phyloP scores from a whole-genome alignment of 2,329 filamentous ascomycete species.

The Escovopsis sp. region DNA sequence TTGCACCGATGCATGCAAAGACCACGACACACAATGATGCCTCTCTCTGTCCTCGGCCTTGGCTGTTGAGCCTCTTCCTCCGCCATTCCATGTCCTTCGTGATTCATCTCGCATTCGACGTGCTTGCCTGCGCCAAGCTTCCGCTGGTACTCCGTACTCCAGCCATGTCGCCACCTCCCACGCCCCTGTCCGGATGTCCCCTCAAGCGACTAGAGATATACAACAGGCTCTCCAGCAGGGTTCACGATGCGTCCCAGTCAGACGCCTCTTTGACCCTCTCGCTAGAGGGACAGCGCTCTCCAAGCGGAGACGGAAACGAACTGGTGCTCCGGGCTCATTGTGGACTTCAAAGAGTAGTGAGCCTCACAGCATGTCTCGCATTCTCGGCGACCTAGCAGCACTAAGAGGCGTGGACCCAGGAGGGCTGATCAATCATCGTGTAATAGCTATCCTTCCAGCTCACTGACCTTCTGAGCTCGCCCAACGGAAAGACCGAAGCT shows the following conservation, averaged over 20 bases:
- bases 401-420: neutral
- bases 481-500: slow-evolving; percentile 5
- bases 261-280: slow-evolving; percentile 14
- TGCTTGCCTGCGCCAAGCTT: too few relatives aligned
- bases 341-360: slow-evolving; percentile 13
- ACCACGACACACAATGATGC: too few relatives aligned
- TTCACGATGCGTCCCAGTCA: slow-evolving; percentile 10
- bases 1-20: too few relatives aligned
- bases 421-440: neutral
- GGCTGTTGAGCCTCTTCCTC: too few relatives aligned
- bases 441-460: slow-evolving; percentile 17
- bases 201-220: slow-evolving; percentile 17
- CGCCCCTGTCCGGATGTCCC: slow-evolving; percentile 17
- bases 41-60: too few relatives aligned
- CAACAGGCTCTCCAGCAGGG: slow-evolving; percentile 8
- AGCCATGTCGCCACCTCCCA: slow-evolving; percentile 14
- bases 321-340: slow-evolving; percentile 15
- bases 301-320: slow-evolving; percentile 5
- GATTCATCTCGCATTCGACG: too few relatives aligned
- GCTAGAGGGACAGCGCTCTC: slow-evolving; percentile 13
- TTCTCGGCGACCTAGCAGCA: neutral
- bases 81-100: too few relatives aligned
- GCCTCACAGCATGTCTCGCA: slow-evolving; percentile 1
- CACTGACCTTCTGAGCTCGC: slow-evolving; percentile 11
- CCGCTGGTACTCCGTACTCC: neutral